Evolutionary conservation across 1,139 yeast species (phyloP).

Genomic region (Lodderomyces theae): DNA sequence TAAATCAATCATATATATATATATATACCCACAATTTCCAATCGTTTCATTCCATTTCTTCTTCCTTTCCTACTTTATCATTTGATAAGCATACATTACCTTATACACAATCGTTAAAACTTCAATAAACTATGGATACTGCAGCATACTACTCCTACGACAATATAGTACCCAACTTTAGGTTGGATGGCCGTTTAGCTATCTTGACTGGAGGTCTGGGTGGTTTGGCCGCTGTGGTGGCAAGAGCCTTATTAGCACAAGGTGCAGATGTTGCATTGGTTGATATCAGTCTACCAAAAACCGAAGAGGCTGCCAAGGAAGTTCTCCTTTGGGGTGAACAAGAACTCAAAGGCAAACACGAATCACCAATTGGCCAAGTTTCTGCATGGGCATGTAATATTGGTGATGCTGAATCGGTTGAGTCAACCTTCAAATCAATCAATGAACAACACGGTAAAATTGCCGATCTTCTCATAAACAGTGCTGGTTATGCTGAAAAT

Average conservation of each 20-base stretch:
- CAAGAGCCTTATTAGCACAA: constrained; percentile 66
- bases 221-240: constrained; percentile 67
- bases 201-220: constrained; percentile 84
- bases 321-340: constrained; percentile 54
- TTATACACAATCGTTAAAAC: not conserved
- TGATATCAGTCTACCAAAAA: constrained; percentile 63
- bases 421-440: constrained; percentile 49
- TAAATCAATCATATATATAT: no score
- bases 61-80: no score
- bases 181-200: constrained; percentile 71
- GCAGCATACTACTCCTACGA: constrained; percentile 29
- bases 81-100: no score
- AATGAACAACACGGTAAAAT: constrained; percentile 57
- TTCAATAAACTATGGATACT: constrained; percentile 19
- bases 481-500: constrained; percentile 86
- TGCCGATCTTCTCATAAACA: constrained; percentile 65
- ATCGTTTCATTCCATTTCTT: no score
- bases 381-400: constrained; percentile 78
- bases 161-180: constrained; percentile 52
- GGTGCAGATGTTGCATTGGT: constrained; percentile 76
- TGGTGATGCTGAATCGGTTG: constrained; percentile 62
- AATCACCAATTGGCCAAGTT: constrained; percentile 45
- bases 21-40: no score
- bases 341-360: constrained; percentile 39
- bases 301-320: constrained; percentile 59